Conservation (phyloP, 1,139 yeast genomes). For the Candida gigantensis region DNA sequence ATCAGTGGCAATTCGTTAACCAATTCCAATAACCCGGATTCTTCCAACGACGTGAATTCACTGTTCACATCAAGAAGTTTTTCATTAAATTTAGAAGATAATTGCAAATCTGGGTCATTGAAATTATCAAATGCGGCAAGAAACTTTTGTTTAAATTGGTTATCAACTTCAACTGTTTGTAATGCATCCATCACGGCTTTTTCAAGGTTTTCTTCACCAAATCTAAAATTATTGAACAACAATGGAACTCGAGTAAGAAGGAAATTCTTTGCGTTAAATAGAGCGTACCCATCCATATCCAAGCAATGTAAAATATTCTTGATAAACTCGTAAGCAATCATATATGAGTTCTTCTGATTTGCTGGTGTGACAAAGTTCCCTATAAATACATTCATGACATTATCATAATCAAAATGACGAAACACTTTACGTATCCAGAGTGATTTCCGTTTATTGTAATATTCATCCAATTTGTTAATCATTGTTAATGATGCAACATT, state of each 20-base stretch:
- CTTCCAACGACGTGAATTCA: conserved; percentile 57
- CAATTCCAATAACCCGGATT: conserved; percentile 49
- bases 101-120: too few relatives aligned
- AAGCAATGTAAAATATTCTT: conserved; percentile 20
- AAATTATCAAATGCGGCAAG: conserved; percentile 36
- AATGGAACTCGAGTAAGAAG: conserved; percentile 32
- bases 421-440: conserved; percentile 10
- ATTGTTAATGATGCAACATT: conserved; percentile 8
- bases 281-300: conserved; percentile 15
- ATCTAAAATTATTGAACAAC: conserved; percentile 17
- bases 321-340: conserved; percentile 24
- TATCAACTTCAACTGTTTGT: conserved; percentile 21
- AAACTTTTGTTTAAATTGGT: conserved; percentile 56
- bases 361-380: conserved; percentile 4
- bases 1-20: conserved; percentile 24
- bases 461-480: conserved; percentile 6
- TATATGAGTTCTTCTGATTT: conserved; percentile 9
- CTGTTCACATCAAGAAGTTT: conserved; percentile 48
- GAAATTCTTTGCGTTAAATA: conserved; percentile 38
- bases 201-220: conserved; percentile 23
- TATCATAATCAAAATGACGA: conserved; percentile 6
- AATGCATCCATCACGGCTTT: conserved; percentile 19
- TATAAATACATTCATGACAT: conserved; percentile 1
- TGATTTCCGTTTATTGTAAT: conserved; percentile 3
- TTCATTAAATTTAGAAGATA: conserved; percentile 29